These are phyloP conservation scores for Tricholoma hemisulphureum DNA, from an alignment of 768 basidiomycete genomes.

Conservation along the genomic window DNA sequence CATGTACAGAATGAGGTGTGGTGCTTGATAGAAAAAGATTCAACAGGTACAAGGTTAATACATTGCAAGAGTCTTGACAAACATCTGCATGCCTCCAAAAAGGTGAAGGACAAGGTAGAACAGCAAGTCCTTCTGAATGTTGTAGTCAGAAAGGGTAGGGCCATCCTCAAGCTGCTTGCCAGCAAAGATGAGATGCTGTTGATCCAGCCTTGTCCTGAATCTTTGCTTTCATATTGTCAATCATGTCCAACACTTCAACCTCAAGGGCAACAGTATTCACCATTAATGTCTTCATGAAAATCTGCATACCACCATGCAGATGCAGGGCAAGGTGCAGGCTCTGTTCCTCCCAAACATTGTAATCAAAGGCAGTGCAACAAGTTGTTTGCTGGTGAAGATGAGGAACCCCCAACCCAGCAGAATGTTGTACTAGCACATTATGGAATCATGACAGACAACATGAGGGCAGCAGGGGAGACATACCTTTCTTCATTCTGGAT, in stretches of 20 bases:
- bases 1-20: too few relatives aligned
- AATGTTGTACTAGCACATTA: background rate
- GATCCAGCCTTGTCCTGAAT: conserved; percentile 39
- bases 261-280: background rate
- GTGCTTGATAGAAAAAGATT: too few relatives aligned
- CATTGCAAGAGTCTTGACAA: too few relatives aligned
- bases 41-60: too few relatives aligned
- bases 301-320: too few relatives aligned
- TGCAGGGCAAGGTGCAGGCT: conserved; percentile 30
- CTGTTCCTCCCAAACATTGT: conserved; percentile 20
- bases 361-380: conserved; percentile 16
- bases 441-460: background rate
- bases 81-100: too few relatives aligned
- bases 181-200: too few relatives aligned
- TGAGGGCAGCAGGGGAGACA: background rate
- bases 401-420: conserved; percentile 16
- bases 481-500: too few relatives aligned
- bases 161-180: too few relatives aligned
- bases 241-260: conserved; percentile 1
- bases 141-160: too few relatives aligned
- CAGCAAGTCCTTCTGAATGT: too few relatives aligned
- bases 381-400: conserved; percentile 19
- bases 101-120: conserved; percentile 39
- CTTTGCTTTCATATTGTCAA: conserved; percentile 20
- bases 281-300: background rate